These are phyloP conservation scores for Mesembryanthemum crystallinum DNA, from an alignment of 148 eudicot genomes.

Conservation along the genomic window DNA sequence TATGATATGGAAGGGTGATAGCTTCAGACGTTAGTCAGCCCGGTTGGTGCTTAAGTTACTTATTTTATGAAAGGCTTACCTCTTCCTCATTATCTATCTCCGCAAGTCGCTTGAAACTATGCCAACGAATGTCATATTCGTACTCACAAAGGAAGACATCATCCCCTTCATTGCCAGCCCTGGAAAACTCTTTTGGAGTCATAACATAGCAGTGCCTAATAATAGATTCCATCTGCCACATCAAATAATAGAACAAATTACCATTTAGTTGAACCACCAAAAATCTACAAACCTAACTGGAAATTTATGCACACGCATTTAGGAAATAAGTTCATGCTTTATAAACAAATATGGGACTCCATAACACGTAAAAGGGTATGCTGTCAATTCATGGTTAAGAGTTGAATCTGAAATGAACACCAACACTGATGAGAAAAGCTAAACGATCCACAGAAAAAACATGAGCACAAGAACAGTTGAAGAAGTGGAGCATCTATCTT, in stretches of 20 bases:
- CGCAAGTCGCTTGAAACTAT: conserved; percentile 87
- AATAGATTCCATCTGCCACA: conserved; percentile 83
- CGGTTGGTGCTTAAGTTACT: background rate
- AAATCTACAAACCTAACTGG: background rate
- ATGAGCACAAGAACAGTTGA: background rate
- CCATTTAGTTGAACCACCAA: background rate
- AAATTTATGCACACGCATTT: background rate
- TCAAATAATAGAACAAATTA: background rate
- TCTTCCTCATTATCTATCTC: conserved; percentile 59
- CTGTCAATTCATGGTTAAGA: background rate
- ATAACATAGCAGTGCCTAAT: conserved; percentile 84
- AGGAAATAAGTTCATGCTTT: background rate
- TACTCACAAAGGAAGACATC: conserved; percentile 94
- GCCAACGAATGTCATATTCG: conserved; percentile 85
- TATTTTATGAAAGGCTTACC: conserved; percentile 40
- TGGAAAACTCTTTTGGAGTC: conserved; percentile 73
- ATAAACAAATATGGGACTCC: background rate
- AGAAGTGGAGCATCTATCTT: background rate
- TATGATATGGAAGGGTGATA: conserved; percentile 32
- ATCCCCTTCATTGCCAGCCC: conserved; percentile 80
- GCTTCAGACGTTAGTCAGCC: conserved; percentile 15
- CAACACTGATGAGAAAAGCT: background rate
- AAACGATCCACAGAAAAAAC: background rate
- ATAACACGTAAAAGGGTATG: background rate
- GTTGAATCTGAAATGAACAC: background rate